Conservation (phyloP, 1,284 basidiomycete species). For the Papiliotrema laurentii region DNA sequence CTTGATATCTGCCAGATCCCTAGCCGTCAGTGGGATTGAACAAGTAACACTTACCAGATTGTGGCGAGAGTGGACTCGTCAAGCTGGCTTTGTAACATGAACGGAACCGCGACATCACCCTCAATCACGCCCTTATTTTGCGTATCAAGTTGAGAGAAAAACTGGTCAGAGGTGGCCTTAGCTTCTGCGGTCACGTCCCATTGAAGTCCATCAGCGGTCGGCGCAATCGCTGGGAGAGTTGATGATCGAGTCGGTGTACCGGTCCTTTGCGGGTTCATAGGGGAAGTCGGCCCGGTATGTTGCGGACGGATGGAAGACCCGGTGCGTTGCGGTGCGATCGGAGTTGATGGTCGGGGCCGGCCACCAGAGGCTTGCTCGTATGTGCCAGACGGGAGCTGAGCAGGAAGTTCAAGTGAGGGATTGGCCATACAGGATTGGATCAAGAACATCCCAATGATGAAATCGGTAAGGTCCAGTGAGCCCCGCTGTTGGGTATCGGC, state of each 20-base stretch:
- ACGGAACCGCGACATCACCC: constrained; percentile 90
- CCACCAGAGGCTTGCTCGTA: constrained; percentile 75
- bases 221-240: constrained; percentile 1
- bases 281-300: constrained; percentile 56
- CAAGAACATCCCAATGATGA: constrained; percentile 89
- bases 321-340: constrained; percentile 34
- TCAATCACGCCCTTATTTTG: constrained; percentile 77
- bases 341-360: constrained; percentile 39
- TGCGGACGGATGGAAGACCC: constrained; percentile 50
- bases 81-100: constrained; percentile 89
- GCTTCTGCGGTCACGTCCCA: constrained; percentile 87
- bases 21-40: constrained; percentile 1
- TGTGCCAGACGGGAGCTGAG: constrained; percentile 75
- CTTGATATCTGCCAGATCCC: constrained; percentile 90
- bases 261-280: constrained; percentile 49
- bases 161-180: constrained; percentile 72
- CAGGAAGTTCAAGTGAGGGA: constrained; percentile 68
- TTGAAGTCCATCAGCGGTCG: constrained; percentile 13
- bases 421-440: constrained; percentile 89
- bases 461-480: constrained; percentile 82
- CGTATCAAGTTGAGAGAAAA: constrained; percentile 79
- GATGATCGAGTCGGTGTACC: constrained; percentile 22
- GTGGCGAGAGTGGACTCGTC: constrained; percentile 78
- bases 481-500: constrained; percentile 93
- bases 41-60: constrained; percentile 65